Percentiles rank a stretch among this genome's conserved stretches.
phyloP scores from a whole-genome alignment of 2,329 filamentous ascomycete genomes.

The Pyrenophora teres region DNA sequence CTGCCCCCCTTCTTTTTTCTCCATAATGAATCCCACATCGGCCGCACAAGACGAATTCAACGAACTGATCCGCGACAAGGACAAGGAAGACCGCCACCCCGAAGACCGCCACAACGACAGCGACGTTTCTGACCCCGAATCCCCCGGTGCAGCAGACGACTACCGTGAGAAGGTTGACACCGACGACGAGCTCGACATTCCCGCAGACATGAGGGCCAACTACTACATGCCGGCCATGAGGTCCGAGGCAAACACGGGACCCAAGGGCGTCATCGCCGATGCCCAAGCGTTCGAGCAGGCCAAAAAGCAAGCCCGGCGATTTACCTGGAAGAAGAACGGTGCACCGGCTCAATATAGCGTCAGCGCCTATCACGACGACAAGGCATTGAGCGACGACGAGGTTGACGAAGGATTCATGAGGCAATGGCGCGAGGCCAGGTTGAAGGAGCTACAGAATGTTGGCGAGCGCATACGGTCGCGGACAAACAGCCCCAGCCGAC shows the following conservation, averaged over 20 bases:
- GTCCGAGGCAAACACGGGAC: constrained; percentile 73
- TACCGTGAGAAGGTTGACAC: constrained; percentile 66
- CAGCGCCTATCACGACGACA: constrained; percentile 57
- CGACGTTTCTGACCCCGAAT: constrained; percentile 61
- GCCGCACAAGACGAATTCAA: constrained; percentile 59
- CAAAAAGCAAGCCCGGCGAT: constrained; percentile 44
- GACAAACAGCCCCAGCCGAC: constrained; percentile 75
- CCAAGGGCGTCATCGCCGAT: constrained; percentile 86
- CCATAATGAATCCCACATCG: constrained; percentile 47
- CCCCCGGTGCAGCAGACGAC: constrained; percentile 53
- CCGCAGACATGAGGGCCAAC: constrained; percentile 61
- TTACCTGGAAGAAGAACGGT: constrained; percentile 40
- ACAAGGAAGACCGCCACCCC: constrained; percentile 50
- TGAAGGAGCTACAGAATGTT: constrained; percentile 74
- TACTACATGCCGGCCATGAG: constrained; percentile 65
- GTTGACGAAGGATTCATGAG: constrained; percentile 82
- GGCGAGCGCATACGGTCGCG: constrained; percentile 62
- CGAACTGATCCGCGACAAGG: constrained; percentile 56
- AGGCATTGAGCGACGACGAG: constrained; percentile 55
- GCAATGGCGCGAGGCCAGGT: constrained; percentile 80
- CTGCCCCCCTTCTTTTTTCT: constrained; percentile 14
- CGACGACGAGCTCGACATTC: constrained; percentile 52
- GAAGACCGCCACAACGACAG: constrained; percentile 62
- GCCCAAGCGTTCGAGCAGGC: constrained; percentile 76
- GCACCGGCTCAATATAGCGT: constrained; percentile 27